Evolutionary conservation across 306 rosid genomes (phyloP), one percentile per base, ranked within the genome.

Genomic region (Parietaria judaica): DNA sequence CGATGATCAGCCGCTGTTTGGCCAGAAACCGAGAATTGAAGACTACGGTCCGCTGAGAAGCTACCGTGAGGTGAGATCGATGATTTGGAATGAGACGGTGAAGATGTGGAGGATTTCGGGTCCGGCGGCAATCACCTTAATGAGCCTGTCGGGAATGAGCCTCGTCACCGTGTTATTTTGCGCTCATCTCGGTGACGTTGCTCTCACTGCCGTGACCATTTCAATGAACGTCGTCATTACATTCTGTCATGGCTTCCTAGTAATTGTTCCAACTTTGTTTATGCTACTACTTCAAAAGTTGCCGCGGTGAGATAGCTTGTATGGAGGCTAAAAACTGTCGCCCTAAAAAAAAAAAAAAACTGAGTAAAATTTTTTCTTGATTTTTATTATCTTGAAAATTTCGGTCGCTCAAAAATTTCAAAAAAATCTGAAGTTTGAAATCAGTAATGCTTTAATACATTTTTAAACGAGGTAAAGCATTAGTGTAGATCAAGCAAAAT

Each of bases 151-250:
- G 36, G 87, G 80, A 16, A 74, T 76, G 14, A 81, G 78, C 57
- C 71, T 85, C 3, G 5, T 84, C 56, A 76, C 86, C 6, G 71
- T 11, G 48, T 64, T 86, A n/a, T 83, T 86, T 63, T 85, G 73
- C 36, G 97, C 95, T 3, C 97, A 89, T 58, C 72, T 86, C 14
- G 95, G 97, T 0, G 80, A 72, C 0, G 1, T 84, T 23, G 79
- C 86, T 58, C 91, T 89, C 69, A 80, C 97, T 14, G 95, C 85
- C 1, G n/a, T 89, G 36, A 68, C 91, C 54, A 78, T 89, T 2
- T 68, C 83, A 43, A 77, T 86, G 57, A 63, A 84, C 4, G 87
- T 86, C 37, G 54, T 89, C 35, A 80, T 82, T 41, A 78, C 85
- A 34, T 89, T 89, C 60, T 74, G 82, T 70, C 81, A 66, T 47